These are phyloP conservation scores for Leucocoprinus sp. DNA, from an alignment of 768 basidiomycete species.

Conservation along the genomic window DNA sequence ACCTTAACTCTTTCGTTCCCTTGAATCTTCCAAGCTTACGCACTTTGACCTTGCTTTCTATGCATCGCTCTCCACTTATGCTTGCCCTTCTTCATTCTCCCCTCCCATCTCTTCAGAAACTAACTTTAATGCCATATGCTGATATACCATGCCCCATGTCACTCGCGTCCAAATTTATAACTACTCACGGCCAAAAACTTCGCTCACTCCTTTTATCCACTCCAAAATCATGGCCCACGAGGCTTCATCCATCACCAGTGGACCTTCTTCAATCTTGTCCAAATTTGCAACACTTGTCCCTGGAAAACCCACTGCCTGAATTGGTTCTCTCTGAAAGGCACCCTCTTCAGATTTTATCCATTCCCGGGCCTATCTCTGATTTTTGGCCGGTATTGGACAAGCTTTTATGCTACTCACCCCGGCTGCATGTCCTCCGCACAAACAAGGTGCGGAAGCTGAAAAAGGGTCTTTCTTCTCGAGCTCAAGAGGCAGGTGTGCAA, in stretches of 20 bases:
- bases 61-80: constrained; percentile 60
- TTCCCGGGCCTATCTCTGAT: constrained; percentile 62
- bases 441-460: constrained; percentile 70
- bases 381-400: constrained; percentile 50
- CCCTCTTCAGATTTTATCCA: constrained; percentile 57
- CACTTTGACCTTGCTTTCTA: constrained; percentile 53
- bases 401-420: constrained; percentile 47
- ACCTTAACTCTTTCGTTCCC: constrained; percentile 29
- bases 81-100: constrained; percentile 47
- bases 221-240: constrained; percentile 61
- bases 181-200: constrained; percentile 47
- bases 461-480: constrained; percentile 53
- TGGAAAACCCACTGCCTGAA: constrained; percentile 60
- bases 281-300: constrained; percentile 57
- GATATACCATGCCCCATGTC: constrained; percentile 55
- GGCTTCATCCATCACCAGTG: constrained; percentile 44
- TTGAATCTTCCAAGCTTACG: constrained; percentile 51
- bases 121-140: constrained; percentile 69
- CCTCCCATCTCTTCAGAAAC: constrained; percentile 53
- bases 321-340: constrained; percentile 28
- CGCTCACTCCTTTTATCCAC: constrained; percentile 59
- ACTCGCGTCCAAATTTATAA: constrained; percentile 50
- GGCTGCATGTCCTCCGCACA: constrained; percentile 46
- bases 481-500: constrained; percentile 69
- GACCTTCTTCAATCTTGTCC: constrained; percentile 43